phyloP scores from a whole-genome alignment of 768 basidiomycete species.

The Lactifluus piperatus region DNA sequence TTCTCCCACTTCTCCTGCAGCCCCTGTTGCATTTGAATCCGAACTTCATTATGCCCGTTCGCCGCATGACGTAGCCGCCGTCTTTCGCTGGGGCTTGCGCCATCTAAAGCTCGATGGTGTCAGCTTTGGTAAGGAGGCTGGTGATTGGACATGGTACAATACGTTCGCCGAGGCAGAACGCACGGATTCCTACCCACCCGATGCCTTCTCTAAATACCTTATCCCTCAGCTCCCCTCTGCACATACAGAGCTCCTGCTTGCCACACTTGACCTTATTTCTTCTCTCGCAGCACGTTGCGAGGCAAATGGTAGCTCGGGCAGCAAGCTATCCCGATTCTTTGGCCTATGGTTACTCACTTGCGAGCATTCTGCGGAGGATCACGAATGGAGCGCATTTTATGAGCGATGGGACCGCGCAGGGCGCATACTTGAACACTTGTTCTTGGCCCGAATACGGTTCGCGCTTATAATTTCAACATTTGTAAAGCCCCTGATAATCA shows the following conservation, averaged over 20 bases:
- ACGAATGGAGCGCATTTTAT: conserved; percentile 62
- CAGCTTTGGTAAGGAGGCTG: conserved; percentile 46
- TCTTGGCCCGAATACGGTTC: conserved; percentile 64
- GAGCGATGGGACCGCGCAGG: conserved; percentile 67
- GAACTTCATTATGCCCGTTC: conserved; percentile 58
- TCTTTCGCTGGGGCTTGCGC: conserved; percentile 73
- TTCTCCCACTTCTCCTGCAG: conserved; percentile 40
- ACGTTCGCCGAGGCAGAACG: conserved; percentile 55
- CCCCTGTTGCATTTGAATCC: conserved; percentile 47
- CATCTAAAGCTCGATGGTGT: conserved; percentile 56
- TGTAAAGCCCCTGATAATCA: background rate
- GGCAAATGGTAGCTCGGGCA: conserved; percentile 64
- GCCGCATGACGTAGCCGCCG: conserved; percentile 70
- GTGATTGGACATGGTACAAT: conserved; percentile 53
- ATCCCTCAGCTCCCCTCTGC: conserved; percentile 49
- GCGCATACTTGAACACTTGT: conserved; percentile 66
- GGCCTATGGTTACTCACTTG: conserved; percentile 64
- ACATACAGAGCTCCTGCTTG: conserved; percentile 50
- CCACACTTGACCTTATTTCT: conserved; percentile 53
- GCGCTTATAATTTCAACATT: conserved; percentile 10
- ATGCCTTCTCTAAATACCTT: conserved; percentile 54
- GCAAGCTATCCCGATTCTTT: conserved; percentile 64
- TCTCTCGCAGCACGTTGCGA: conserved; percentile 68
- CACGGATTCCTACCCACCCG: conserved; percentile 47
- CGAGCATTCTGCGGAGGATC: conserved; percentile 37